Evolutionary conservation across 225 moss, liverwort and hornwort species (phyloP).

Genomic region (Neckera pumila): DNA sequence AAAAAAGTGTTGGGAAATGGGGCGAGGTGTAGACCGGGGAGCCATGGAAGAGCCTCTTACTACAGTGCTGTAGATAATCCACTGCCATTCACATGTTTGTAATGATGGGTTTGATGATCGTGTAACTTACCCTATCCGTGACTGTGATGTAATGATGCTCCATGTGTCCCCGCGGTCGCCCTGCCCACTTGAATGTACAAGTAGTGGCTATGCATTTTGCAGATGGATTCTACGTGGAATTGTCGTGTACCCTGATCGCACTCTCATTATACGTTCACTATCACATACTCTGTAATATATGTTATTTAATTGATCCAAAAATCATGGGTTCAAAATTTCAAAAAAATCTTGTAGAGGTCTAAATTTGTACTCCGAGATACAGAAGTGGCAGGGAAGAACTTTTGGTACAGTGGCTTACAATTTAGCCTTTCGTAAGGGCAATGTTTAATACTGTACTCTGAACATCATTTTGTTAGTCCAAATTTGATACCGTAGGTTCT

Average conservation of each 20-base stretch:
- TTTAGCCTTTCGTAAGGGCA: neutral
- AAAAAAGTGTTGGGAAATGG: neutral
- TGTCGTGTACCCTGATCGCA: rapidly evolving
- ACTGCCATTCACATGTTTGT: slow-evolving; percentile 9
- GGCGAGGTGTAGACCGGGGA: neutral
- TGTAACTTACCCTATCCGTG: neutral
- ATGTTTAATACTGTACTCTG: no score
- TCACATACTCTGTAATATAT: rapidly evolving
- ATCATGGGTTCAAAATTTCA: neutral
- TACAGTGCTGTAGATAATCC: neutral
- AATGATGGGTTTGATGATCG: neutral
- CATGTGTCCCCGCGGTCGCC: neutral
- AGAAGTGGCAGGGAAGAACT: rapidly evolving
- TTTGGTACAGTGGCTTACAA: no score
- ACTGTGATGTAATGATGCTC: neutral
- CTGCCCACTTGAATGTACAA: neutral
- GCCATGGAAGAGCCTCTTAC: neutral
- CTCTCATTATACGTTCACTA: neutral
- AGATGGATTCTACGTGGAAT: neutral
- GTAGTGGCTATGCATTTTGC: neutral
- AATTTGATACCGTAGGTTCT: neutral
- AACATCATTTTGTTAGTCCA: rapidly evolving
- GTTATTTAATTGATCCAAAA: neutral
- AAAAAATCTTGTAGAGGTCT: neutral
- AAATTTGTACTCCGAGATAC: neutral